Evolutionary conservation across 2,329 filamentous ascomycete species (phyloP), one percentile per base, ranked within the genome.

Genomic region (Trichoderma afroharzianum): DNA sequence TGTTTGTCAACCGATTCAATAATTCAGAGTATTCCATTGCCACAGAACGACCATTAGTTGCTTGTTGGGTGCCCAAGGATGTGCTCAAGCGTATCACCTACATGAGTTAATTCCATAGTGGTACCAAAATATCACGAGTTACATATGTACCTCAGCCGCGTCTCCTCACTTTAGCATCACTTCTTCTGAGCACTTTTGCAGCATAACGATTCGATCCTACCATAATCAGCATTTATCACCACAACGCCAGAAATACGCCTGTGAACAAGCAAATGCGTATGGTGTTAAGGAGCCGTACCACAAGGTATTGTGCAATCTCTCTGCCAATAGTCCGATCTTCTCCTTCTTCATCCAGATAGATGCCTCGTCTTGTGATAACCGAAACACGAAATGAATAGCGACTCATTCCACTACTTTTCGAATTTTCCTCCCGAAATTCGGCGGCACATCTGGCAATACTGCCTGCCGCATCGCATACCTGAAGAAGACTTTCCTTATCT

Each of bases 401-500:
- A 33, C n/a, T 7, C 57, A 6, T 33, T 59, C 28, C 5, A 21
- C 57, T 7, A 59, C 5, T 59, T 59, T 21, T 33, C 57, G 18
- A 59, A 59, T 6, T 4, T 59, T 2, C 57, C 57, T 21, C 57
- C 28, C 11, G 57, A 59, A 59, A 32, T 59, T 4, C 57, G 57
- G 18, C 57, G 30, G 0, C 7, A 32, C 3, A 33, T 59, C 30
- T 59, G 57, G 57, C 28, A 59, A 2, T 21, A 32, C 18, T 59
- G 57, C 28, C 28, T 33, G 3, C 68, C 68, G 47, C 18, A 39
- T 59, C 59, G 47, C 9, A 6, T 47, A 63, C 43, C 61, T 47
- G 58, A 71, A 71, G 68, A 66, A 57, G 59, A 70, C 30, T 7
- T 33, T 3, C 36, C 68, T 9, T 21, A 55, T 18, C 5, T 55